phyloP scores from a whole-genome alignment of 768 basidiomycete species.

The Kwoniella sp. region DNA sequence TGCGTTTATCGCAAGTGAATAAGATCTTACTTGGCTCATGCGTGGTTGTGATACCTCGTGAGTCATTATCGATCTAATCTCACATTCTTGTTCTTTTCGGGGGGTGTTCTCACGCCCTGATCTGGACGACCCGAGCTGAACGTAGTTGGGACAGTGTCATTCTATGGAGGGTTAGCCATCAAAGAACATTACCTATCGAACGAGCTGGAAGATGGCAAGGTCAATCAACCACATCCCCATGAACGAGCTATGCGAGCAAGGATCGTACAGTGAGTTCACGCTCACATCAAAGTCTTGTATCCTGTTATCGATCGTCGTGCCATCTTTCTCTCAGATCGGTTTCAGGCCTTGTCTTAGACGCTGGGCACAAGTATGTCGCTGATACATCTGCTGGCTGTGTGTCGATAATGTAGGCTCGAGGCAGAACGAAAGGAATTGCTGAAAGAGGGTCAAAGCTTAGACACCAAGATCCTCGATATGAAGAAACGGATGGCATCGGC shows the following conservation, averaged over 20 bases:
- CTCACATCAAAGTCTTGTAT: no score
- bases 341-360: no score
- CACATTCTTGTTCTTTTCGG: no score
- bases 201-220: conserved; percentile 16
- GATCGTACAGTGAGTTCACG: conserved; percentile 44
- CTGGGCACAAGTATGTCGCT: no score
- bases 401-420: conserved; percentile 37
- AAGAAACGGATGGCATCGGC: conserved; percentile 30
- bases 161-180: conserved; percentile 34
- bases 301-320: not conserved
- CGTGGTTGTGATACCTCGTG: conserved; percentile 36
- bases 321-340: no score
- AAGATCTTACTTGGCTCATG: conserved; percentile 39
- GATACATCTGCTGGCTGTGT: no score
- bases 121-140: no score
- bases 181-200: conserved; percentile 31
- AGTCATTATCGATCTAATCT: no score
- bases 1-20: conserved; percentile 26
- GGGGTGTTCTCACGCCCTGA: no score
- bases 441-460: conserved; percentile 31
- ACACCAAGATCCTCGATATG: conserved; percentile 37
- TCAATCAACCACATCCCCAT: not conserved
- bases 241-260: conserved; percentile 29
- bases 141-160: conserved; percentile 28
- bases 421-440: conserved; percentile 38